phyloP scores from a whole-genome alignment of 192 early-diverging fungal genomes.

The Rhizophagus sp. region DNA sequence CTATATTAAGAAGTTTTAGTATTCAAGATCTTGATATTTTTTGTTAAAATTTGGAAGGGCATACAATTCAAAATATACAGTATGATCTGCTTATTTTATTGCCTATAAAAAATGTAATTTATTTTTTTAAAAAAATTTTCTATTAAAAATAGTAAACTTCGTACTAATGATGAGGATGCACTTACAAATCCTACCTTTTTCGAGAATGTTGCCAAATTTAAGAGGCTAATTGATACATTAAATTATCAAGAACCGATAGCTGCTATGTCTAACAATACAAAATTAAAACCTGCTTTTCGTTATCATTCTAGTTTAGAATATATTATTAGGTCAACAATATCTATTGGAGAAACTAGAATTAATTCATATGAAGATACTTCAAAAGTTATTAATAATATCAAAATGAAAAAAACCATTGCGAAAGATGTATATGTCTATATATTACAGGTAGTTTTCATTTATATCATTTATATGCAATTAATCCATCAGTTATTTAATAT shows the following conservation, averaged over 20 bases:
- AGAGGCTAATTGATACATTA: background rate
- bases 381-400: background rate
- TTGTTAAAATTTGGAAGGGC: no score
- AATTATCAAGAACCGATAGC: background rate
- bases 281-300: background rate
- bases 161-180: background rate
- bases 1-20: background rate
- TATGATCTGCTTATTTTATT: background rate
- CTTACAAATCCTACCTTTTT: background rate
- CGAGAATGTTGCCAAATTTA: background rate
- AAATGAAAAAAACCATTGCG: background rate
- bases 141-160: background rate
- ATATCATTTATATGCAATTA: background rate
- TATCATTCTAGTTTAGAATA: background rate
- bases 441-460: background rate
- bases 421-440: background rate
- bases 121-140: no score
- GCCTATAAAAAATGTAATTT: background rate
- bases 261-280: background rate
- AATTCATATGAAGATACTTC: background rate
- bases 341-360: background rate
- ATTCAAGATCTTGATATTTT: background rate
- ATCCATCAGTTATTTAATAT: no score
- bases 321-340: background rate
- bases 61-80: background rate